Percentiles rank a stretch among this genome's conserved stretches.
phyloP scores from a whole-genome alignment of 371 early-diverging fungal species.

The Coemansia sp. region DNA sequence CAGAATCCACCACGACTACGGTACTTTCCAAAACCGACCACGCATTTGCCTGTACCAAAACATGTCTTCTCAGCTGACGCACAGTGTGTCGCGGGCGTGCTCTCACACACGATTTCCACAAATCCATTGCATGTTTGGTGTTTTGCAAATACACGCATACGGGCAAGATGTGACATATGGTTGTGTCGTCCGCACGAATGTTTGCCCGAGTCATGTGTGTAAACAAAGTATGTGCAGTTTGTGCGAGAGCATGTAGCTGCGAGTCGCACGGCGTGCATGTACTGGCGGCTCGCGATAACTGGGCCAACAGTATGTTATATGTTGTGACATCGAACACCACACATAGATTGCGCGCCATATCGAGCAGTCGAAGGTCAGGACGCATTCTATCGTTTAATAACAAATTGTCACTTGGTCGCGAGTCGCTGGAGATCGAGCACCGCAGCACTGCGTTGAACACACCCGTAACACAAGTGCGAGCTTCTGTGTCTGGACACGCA shows the following conservation, averaged over 20 bases:
- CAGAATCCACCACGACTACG: too few species aligned
- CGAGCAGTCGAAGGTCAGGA: conserved; percentile 2
- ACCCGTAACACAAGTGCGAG: neutral
- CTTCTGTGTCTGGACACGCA: neutral
- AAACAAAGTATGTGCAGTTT: neutral
- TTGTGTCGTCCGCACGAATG: neutral
- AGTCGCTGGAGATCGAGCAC: neutral
- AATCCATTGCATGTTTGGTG: too few species aligned
- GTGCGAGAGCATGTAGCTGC: neutral
- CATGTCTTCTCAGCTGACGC: neutral
- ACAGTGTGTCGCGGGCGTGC: neutral
- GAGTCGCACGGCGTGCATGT: neutral
- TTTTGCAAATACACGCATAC: neutral
- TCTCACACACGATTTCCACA: neutral
- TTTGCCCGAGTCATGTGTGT: neutral
- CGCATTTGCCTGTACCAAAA: neutral
- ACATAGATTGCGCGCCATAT: neutral
- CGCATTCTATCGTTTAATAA: neutral
- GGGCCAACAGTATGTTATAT: conserved; percentile 27
- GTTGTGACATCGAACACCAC: conserved; percentile 18
- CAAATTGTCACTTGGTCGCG: neutral
- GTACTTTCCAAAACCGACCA: too few species aligned
- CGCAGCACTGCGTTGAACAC: neutral
- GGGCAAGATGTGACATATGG: neutral
- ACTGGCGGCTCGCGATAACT: conserved; percentile 12